Base-by-base conservation (phyloP, 352 stramenopile genomes). In the Phytophthora pluvialis region DNA sequence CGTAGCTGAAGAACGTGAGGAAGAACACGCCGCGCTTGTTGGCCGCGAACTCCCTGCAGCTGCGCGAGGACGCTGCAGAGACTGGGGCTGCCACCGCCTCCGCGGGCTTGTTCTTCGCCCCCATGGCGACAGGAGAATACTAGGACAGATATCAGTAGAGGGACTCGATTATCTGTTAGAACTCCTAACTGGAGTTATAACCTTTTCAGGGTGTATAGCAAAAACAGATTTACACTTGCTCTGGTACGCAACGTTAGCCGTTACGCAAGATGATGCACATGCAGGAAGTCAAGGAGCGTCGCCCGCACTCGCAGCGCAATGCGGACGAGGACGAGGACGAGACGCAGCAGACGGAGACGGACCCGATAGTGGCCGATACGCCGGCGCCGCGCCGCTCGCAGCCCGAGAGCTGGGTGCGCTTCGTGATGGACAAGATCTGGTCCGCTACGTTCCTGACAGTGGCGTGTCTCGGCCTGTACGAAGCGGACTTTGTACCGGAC, bases 1-100 rank as follows among this genome's bases (percentile, higher is more conserved):
- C 83, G 62, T 91, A 93, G 70, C 83, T 93, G 59, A 89, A 80
- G 66, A 94, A 94, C 13, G 86, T 93, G 18, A 94, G 72, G 38
- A 78, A 47, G 52, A 94, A 92, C 28, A 86, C 80, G 42, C 78
- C 79, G 11, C 63, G 55, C 68, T 91, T 93, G 60, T 69, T 81
- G 15, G 81, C 80, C 28, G 60, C 63, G 3, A 67, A 28, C 36
- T 68, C 56, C 8, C 47, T 67, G 26, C 73, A 76, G n/a, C 67
- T 44, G 11, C 49, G 43, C 12, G 49, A n/a, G 1, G 52, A 57
- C 2, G 44, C 42, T 4, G 55, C 55, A 9, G 35, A 40, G n/a
- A 62, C 43, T 3, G 60, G 48, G 18, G 52, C 36, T 1, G 46
- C 35, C 10, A 42, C 44, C 0, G 21, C 15, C 56, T 50, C 46